Evolutionary conservation across 257 asterid species (phyloP).

Genomic region (Phtheirospermum japonicum): DNA sequence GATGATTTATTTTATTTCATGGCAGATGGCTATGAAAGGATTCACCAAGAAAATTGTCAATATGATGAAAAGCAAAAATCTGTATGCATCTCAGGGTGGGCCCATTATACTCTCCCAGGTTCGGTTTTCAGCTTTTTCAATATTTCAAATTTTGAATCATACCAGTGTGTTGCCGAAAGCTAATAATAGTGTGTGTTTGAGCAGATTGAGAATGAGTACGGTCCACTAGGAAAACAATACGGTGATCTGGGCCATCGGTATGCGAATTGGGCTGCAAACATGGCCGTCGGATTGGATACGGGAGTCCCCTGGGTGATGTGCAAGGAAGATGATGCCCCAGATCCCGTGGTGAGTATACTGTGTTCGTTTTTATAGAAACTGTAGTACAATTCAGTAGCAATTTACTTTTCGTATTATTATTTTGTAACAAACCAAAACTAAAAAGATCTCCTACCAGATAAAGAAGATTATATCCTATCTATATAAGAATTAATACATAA

Average conservation of each 20-base stretch:
- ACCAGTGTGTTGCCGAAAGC: neutral
- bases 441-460: too few species aligned
- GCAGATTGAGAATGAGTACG: conserved; percentile 77
- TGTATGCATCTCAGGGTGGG: conserved; percentile 87
- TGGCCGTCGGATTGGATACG: conserved; percentile 62
- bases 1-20: conserved; percentile 20
- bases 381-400: too few species aligned
- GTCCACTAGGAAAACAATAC: conserved; percentile 49
- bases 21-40: conserved; percentile 79
- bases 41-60: conserved; percentile 72
- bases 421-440: too few species aligned
- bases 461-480: too few species aligned
- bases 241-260: conserved; percentile 56
- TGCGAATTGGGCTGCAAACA: conserved; percentile 64
- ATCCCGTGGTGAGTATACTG: conserved; percentile 67
- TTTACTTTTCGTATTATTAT: too few species aligned
- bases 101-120: conserved; percentile 96
- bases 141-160: neutral
- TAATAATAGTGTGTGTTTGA: neutral
- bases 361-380: too few species aligned
- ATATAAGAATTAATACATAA: too few species aligned
- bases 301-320: conserved; percentile 88
- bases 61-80: conserved; percentile 69
- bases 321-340: conserved; percentile 86
- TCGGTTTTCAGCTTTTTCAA: conserved; percentile 6